Evolutionary conservation across 208 protist genomes (phyloP).

Genomic region (Balamuthia mandrillaris): DNA sequence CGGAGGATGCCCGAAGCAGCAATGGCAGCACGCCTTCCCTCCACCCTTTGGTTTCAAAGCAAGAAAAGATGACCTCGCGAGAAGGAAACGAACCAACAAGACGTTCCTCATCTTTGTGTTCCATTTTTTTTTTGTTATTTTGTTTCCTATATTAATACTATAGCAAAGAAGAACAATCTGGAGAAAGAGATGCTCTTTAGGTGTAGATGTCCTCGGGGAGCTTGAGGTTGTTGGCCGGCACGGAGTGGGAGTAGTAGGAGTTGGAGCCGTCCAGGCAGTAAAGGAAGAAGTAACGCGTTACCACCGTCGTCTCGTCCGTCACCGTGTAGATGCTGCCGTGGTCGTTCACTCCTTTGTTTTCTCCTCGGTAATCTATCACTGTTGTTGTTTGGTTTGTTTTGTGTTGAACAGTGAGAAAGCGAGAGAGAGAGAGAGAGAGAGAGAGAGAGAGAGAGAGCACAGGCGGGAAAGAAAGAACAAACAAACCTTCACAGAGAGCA

Average conservation of each 20-base stretch:
- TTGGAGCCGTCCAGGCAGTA: background rate
- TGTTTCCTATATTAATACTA: too few species aligned
- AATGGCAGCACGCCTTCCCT: too few species aligned
- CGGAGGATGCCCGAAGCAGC: too few species aligned
- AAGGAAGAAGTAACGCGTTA: background rate
- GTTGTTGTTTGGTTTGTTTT: too few species aligned
- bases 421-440: background rate
- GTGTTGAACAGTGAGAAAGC: background rate
- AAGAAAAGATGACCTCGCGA: too few species aligned
- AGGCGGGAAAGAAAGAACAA: background rate
- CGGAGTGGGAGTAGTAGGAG: background rate
- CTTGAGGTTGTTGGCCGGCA: background rate
- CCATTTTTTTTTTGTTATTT: too few species aligned
- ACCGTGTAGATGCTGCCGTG: background rate
- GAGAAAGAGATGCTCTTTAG: background rate
- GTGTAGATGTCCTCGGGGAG: background rate
- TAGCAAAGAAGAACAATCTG: too few species aligned
- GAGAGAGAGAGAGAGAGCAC: background rate
- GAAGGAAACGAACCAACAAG: too few species aligned
- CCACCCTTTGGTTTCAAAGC: too few species aligned
- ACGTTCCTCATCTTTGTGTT: too few species aligned
- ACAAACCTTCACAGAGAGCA: background rate
- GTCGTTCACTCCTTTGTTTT: background rate
- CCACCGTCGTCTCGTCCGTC: background rate
- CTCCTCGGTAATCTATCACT: background rate